Conservation (phyloP, 1,139 yeast species). For the Wickerhamomyces sp. region DNA sequence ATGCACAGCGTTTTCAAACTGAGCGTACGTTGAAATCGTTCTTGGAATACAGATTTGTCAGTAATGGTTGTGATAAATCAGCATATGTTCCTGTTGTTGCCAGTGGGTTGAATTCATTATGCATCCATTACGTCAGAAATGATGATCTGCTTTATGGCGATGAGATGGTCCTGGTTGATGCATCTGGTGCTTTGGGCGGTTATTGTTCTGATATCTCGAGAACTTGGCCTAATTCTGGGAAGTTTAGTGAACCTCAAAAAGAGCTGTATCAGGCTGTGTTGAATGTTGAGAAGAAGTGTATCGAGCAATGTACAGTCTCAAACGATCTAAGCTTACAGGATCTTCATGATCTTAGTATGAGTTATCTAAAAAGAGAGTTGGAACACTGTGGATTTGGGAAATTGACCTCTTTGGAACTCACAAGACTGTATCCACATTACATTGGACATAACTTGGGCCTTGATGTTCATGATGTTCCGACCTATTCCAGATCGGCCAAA, state of each 20-base stretch:
- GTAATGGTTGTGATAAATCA: slow-evolving; percentile 82
- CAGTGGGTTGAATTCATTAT: slow-evolving; percentile 79
- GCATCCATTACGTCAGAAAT: slow-evolving; percentile 87
- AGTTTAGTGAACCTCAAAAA: slow-evolving; percentile 70
- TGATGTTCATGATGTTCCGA: slow-evolving; percentile 84
- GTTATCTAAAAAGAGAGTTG: slow-evolving; percentile 55
- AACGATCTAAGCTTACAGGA: slow-evolving; percentile 60
- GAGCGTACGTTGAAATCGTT: slow-evolving; percentile 81
- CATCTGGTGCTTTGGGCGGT: slow-evolving; percentile 92
- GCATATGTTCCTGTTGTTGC: slow-evolving; percentile 98
- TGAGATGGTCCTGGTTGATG: slow-evolving; percentile 89
- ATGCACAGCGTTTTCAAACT: slow-evolving; percentile 55
- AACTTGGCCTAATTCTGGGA: slow-evolving; percentile 85
- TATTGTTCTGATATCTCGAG: slow-evolving; percentile 95
- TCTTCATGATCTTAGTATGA: slow-evolving; percentile 66
- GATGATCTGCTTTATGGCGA: slow-evolving; percentile 70
- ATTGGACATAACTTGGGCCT: slow-evolving; percentile 94
- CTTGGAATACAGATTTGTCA: slow-evolving; percentile 74
- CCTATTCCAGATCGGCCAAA: slow-evolving; percentile 45
- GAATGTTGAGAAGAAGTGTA: slow-evolving; percentile 75
- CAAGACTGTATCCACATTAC: slow-evolving; percentile 81
- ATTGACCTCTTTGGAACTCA: slow-evolving; percentile 45
- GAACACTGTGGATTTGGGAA: slow-evolving; percentile 63
- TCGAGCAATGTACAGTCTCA: slow-evolving; percentile 42
- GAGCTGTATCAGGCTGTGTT: slow-evolving; percentile 88